Percentiles rank a stretch among this genome's conserved stretches.
These are phyloP conservation scores for Medakamo hakoo DNA, from an alignment of 139 green algal genomes.

Conservation along the genomic window DNA sequence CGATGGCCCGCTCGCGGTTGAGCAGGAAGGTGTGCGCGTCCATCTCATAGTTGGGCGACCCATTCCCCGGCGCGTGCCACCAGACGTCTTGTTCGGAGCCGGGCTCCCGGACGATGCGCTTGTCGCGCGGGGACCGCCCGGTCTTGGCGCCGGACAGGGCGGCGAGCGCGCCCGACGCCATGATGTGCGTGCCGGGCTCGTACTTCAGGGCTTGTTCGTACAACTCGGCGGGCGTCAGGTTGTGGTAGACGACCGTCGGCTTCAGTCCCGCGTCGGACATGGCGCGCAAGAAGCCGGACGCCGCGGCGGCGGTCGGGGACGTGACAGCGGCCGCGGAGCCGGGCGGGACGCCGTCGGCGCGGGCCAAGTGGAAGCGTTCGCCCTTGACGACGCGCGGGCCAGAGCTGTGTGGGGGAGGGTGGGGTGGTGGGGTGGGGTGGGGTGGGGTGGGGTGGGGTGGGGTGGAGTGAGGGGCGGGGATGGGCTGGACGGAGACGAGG, in stretches of 20 bases:
- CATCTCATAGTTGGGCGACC: constrained; percentile 66
- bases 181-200: constrained; percentile 53
- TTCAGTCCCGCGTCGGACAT: constrained; percentile 53
- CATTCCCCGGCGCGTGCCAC: constrained; percentile 41
- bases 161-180: constrained; percentile 48
- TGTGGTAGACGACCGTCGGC: constrained; percentile 55
- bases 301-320: too few species aligned
- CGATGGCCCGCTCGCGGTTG: constrained; percentile 68
- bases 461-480: too few species aligned
- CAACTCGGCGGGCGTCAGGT: constrained; percentile 40
- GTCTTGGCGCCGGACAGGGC: constrained; percentile 73
- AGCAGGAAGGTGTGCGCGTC: constrained; percentile 66
- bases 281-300: constrained; percentile 10
- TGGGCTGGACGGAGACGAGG: too few species aligned
- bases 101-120: constrained; percentile 74
- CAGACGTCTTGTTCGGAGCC: constrained; percentile 60
- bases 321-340: too few species aligned
- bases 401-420: neutral
- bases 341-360: too few species aligned
- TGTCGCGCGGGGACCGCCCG: constrained; percentile 79
- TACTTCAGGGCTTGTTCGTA: constrained; percentile 51
- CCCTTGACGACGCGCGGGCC: neutral
- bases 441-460: too few species aligned
- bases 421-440: neutral
- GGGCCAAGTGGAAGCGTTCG: neutral